phyloP scores from a whole-genome alignment of 169 alveolate species.

The Toxoplasma gondii region DNA sequence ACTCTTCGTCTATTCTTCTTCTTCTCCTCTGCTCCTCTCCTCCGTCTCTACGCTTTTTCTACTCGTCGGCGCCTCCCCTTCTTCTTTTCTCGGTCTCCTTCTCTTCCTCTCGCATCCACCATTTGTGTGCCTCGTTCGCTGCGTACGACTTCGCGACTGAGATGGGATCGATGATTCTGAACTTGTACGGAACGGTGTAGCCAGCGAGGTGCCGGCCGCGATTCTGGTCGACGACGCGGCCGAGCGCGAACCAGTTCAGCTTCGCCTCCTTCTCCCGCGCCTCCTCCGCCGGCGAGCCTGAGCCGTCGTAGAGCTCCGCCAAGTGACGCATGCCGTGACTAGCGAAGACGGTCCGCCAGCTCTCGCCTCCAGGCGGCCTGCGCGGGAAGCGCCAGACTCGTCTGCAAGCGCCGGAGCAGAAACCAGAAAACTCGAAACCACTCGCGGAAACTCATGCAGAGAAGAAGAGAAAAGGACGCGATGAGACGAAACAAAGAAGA shows the following conservation, averaged over 20 bases:
- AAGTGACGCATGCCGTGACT: not conserved
- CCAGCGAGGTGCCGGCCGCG: not conserved
- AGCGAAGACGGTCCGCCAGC: not conserved
- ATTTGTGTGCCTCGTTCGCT: too few species aligned
- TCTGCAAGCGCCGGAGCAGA: not conserved
- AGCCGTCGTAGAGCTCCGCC: not conserved
- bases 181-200: conserved; percentile 18
- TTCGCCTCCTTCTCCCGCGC: not conserved
- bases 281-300: not conserved
- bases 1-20: too few species aligned
- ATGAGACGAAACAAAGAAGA: not conserved
- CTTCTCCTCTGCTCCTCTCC: too few species aligned
- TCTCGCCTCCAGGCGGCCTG: not conserved
- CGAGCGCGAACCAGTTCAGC: not conserved
- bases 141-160: not conserved
- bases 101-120: too few species aligned
- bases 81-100: not conserved
- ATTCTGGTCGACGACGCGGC: not conserved
- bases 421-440: not conserved
- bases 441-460: not conserved
- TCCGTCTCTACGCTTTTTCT: too few species aligned
- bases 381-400: not conserved
- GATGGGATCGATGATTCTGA: not conserved
- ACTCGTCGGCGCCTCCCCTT: too few species aligned
- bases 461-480: not conserved